Evolutionary conservation across 305 asterid species (phyloP), one percentile per base, ranked within the genome.

Genomic region (Coffea humblotiana): DNA sequence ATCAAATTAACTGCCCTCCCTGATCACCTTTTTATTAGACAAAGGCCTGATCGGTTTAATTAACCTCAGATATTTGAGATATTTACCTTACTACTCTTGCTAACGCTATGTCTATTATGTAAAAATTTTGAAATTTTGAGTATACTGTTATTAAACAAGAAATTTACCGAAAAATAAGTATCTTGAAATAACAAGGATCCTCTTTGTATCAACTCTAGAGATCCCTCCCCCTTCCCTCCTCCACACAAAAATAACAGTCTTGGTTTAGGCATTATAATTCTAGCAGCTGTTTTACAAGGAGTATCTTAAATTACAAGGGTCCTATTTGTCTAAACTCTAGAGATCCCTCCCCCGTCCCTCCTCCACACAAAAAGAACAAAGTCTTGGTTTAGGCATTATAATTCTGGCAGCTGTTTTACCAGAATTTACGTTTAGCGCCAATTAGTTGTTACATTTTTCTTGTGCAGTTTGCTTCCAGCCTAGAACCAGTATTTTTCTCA

Each of bases 11-110:
- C 66, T 32, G 32, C 35, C 21, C 52, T 60, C 14, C 58, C 52
- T 40, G 76, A 75, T 29, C 27, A 75, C 45, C 72, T 67, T 80
- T 45, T 77, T 18, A 8, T 21, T 19, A 52, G 37, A 23, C 48
- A 74, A 65, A n/a, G 15, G 47, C 29, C 27, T 48, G 3, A 32
- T 32, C 63, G 3, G 25, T 6, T 74, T 68, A 25, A 1, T 19
- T 52, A 21, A 23, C 29, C 65, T 56, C 32, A 8, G 2, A 54
- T 23, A 9, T 18, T 63, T 66, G 52, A 71, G 60, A 29, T 21
- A 1, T 70, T 27, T 16, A 6, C 68, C 25, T 9, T n/a, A 3
- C 60, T 25, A 72, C n/a, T 48, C 8, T 3, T 54, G 32, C 9
- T 51, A 1, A 66, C 14, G 45, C 5, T 4, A 51, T 51, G 37